Evolutionary conservation across 257 asterid species (phyloP), one percentile per base, ranked within the genome.

Genomic region (Scutellaria baicalensis): DNA sequence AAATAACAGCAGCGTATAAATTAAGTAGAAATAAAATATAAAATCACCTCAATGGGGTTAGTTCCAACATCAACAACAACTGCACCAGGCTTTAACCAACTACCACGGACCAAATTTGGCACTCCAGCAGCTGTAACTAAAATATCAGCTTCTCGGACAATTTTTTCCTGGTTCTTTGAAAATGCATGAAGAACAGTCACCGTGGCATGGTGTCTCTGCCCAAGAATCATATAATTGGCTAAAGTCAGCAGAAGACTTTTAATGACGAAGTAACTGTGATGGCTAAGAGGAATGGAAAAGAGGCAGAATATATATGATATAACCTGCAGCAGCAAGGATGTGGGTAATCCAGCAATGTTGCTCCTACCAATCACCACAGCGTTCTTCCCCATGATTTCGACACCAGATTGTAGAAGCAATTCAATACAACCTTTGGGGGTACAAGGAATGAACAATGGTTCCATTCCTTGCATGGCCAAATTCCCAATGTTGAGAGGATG

Each of bases 41-140:
- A 78, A 48, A 51, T 77, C 75, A 86, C 97, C 89, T 87, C 93
- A 11, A 93, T 71, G n/a, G 98, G 90, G 74, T 73, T 90, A 10
- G 85, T 93, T 69, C 98, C 95, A 70, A 93, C 90, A 63, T 93
- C 96, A 69, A 93, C 75, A 33, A 93, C 85, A 69, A 90, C 81
- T 50, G 90, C 93, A 21, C 94, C 98, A 1, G 95, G 97, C 81
- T 93, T 93, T 75, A 93, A 62, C 98, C 98, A 93, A 81, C 82
- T 84, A 45, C 92, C 89, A 60, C 92, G 87, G 56, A 93, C 95
- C 74, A 90, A 78, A 81, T 93, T 86, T 9, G 93, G 93, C 68
- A 93, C 84, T 71, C 98, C 98, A 45, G 93, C 96, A 47, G 96
- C 95, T 11, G 89, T 72, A 64, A 93, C 81, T 57, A 90, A 68